Percentiles rank a stretch among this genome's conserved stretches.
phyloP scores from a whole-genome alignment of 176 grass and related monocot species.

The Bothriochloa decipiens region DNA sequence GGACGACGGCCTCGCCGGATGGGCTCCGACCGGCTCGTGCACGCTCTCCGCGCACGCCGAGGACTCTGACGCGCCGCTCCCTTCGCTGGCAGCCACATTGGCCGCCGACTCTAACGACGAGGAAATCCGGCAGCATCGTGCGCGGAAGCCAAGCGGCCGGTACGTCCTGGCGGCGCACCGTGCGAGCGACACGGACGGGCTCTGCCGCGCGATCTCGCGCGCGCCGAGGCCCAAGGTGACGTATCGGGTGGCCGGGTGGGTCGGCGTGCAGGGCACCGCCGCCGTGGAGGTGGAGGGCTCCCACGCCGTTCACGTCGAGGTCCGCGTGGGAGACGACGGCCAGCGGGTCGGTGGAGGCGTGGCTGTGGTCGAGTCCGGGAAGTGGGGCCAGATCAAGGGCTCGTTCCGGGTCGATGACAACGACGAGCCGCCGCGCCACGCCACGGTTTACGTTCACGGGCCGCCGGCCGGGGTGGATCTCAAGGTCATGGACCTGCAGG shows the following conservation, averaged over 20 bases:
- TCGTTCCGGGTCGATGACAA: conserved; percentile 56
- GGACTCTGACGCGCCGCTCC: not conserved
- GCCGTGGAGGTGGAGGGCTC: not conserved
- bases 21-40: conserved; percentile 52
- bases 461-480: conserved; percentile 55
- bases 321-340: conserved; percentile 35
- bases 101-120: not conserved
- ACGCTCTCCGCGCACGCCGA: conserved; percentile 45
- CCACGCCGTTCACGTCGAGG: conserved; percentile 42
- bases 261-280: not conserved
- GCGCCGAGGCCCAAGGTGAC: conserved; percentile 44
- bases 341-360: conserved; percentile 46
- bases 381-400: conserved; percentile 66
- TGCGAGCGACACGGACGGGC: conserved; percentile 54
- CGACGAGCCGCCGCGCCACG: not conserved
- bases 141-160: conserved; percentile 46
- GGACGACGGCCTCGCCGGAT: conserved; percentile 46
- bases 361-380: conserved; percentile 22
- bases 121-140: not conserved
- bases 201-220: conserved; percentile 30
- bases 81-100: not conserved
- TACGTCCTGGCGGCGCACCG: conserved; percentile 51
- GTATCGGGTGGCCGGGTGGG: conserved; percentile 67
- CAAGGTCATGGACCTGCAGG: conserved; percentile 65
- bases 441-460: conserved; percentile 57